Conservation (phyloP, 306 rosid genomes). For the Erythrophleum fordii region DNA sequence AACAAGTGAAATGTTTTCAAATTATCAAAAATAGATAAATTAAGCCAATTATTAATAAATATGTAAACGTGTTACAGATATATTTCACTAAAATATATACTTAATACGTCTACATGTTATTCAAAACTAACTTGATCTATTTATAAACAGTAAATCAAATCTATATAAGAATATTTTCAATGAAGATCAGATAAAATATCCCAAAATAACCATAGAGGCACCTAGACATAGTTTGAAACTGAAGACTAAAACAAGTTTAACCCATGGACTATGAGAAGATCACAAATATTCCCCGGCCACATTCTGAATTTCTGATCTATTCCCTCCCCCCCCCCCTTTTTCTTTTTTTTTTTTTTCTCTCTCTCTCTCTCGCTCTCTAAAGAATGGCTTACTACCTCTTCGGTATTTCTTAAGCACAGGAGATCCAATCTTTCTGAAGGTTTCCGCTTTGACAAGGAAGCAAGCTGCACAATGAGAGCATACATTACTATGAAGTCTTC, state of each 20-base stretch:
- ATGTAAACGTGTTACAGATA: background rate
- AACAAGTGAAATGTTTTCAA: background rate
- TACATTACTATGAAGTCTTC: constrained; percentile 25
- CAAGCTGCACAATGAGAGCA: constrained; percentile 60
- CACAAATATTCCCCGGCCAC: background rate
- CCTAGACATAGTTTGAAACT: background rate
- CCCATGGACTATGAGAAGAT: background rate
- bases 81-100: too few species aligned
- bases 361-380: too few species aligned
- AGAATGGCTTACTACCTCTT: constrained; percentile 63
- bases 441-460: constrained; percentile 75
- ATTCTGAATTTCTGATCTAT: background rate
- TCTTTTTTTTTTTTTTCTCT: background rate
- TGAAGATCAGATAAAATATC: background rate
- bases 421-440: constrained; percentile 89
- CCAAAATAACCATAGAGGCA: background rate
- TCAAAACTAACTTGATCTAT: too few species aligned
- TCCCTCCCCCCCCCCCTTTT: too few species aligned
- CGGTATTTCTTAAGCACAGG: constrained; percentile 71
- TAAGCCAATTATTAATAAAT: too few species aligned
- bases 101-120: too few species aligned
- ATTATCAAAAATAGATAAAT: too few species aligned
- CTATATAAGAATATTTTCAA: background rate
- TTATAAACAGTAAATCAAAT: too few species aligned
- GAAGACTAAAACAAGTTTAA: background rate